Evolutionary conservation across 306 rosid species (phyloP), one percentile per base, ranked within the genome.

Genomic region (Cicer pinnatifidum): DNA sequence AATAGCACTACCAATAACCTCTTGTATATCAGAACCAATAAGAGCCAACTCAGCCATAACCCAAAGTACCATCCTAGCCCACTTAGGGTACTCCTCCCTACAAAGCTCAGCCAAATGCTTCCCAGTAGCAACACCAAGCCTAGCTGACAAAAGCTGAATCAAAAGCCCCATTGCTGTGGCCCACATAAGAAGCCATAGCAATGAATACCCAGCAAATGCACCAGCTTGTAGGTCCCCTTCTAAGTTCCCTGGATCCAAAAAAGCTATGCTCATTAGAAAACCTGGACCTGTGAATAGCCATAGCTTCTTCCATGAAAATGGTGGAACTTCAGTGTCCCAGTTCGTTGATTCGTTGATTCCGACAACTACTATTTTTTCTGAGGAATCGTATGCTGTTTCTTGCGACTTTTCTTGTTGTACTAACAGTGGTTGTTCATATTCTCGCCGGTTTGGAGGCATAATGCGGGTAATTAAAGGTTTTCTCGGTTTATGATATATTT

Each of bases 211-310:
- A 0, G 97, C 99, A 63, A 88, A 74, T 9, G 96, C 99, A 13
- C 99, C 99, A 1, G 99, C 88, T 75, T 94, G 99, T 8, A 94
- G 92, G 77, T 94, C 97, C 6, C 97, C 97, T 75, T 94, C 99
- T 67, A 94, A 43, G 76, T 94, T 94, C 39, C 99, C 99, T 0
- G 99, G 97, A 81, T 94, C 99, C 10, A 94, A 78, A 67, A 94
- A 94, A 9, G 97, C 97, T 45, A 94, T 91, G 78, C 97, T 91
- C 97, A 91, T 91, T 9, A 94, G 75, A 69, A 94, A 94, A 11
- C 99, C 99, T 8, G 99, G 99, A 0, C 99, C 97, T 0, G 97
- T 91, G 75, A 94, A 91, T 6, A 88, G 85, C 99, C 99, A 94
- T 19, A 94, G 92, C 89, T 94, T 94, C 78, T 76, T 87, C 99